Base-by-base conservation (phyloP, 352 stramenopile species). In the Albugo laibachii region DNA sequence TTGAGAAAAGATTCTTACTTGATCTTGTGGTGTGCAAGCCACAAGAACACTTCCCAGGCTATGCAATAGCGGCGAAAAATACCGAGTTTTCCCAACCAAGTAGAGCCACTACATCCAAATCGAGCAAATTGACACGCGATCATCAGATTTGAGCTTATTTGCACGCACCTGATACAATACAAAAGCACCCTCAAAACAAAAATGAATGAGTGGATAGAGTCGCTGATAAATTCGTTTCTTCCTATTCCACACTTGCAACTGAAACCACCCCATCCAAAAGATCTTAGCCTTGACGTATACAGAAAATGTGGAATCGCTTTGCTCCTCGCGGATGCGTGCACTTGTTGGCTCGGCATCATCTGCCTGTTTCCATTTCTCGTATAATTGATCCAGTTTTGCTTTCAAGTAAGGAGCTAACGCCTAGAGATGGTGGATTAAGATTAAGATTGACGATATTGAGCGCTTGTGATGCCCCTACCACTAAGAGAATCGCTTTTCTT, bases 61-160 rank as follows among this genome's bases (percentile, higher is more conserved):
- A 0, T 62, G 71, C 13, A 88, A 52, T 40, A 88, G 80, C 2
- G 78, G 78, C 6, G 78, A 82, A 48, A 92, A 92, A 42, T 81
- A 85, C 3, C 66, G 69, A 3, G 78, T 87, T 38, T 88, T 71
- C 19, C 73, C 75, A 56, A 92, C 81, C 48, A 92, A 48, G 59
- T 92, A 92, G 19, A 88, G 49, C 78, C 73, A 85, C 65, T 92
- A 40, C 5, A 31, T 18, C n/a, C n/a, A n/a, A 19, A 42, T 21
- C 2, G 56, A 24, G 35, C 10, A 46, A 3, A 19, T 43, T 13
- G 13, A 31, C 24, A n/a, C 16, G 13, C 38, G 37, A 36, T 36
- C 3, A 47, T 11, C 6, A 41, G 19, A 43, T 15, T 18, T 15
- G 15, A 36, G 31, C 15, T 15, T 38, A 19, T 20, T 13, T 35